Evolutionary conservation across 805 yeast genomes (phyloP).

Genomic region (Yamadazyma kitorensis): DNA sequence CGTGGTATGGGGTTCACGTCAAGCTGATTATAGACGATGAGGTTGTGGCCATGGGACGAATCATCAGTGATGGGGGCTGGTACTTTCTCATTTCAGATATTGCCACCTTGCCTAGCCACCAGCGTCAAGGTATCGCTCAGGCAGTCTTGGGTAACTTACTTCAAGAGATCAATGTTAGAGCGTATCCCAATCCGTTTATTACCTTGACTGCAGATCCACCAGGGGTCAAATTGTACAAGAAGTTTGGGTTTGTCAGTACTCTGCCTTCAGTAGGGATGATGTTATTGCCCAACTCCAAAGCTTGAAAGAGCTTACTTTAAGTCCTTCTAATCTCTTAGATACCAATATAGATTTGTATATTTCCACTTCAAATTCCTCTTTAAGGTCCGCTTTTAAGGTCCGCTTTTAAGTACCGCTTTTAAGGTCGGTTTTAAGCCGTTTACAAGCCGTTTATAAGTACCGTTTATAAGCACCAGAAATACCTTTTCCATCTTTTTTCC

Average conservation of each 20-base stretch:
- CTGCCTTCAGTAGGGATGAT: not conserved
- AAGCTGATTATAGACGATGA: not conserved
- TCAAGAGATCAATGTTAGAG: slow-evolving; percentile 1
- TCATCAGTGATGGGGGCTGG: slow-evolving; percentile 11
- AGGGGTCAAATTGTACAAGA: slow-evolving; percentile 5
- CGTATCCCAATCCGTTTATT: slow-evolving; percentile 1
- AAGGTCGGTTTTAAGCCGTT: too few relatives aligned
- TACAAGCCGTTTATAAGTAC: too few relatives aligned
- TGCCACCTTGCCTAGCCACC: slow-evolving; percentile 8
- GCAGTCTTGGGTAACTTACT: slow-evolving; percentile 2
- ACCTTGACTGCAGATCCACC: slow-evolving; percentile 8
- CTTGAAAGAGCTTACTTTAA: too few relatives aligned
- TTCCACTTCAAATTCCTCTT: too few relatives aligned
- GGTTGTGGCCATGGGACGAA: slow-evolving; percentile 9
- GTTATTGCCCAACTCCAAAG: not conserved
- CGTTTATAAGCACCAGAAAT: too few relatives aligned
- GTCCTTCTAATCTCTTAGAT: too few relatives aligned
- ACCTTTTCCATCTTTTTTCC: too few relatives aligned
- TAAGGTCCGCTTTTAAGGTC: too few relatives aligned
- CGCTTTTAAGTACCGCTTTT: too few relatives aligned
- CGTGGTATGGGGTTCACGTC: slow-evolving; percentile 4
- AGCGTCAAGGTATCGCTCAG: slow-evolving; percentile 6
- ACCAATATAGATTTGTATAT: too few relatives aligned
- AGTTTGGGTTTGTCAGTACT: slow-evolving; percentile 1
- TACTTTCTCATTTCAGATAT: slow-evolving; percentile 8